Evolutionary conservation across 371 early-diverging fungal species (phyloP).

Genomic region (Mucor irregularis): DNA sequence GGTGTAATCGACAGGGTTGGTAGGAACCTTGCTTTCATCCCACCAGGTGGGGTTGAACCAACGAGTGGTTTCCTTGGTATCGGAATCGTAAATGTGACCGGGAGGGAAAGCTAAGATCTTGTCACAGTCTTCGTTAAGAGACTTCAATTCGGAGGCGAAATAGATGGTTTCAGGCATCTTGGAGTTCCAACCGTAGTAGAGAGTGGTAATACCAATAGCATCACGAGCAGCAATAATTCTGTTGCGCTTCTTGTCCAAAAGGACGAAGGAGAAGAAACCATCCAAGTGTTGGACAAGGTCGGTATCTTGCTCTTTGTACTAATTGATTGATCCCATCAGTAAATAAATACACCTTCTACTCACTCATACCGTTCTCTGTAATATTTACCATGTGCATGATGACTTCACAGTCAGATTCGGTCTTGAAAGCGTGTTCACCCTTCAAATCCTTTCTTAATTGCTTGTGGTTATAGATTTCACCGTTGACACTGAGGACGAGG

Average conservation of each 20-base stretch:
- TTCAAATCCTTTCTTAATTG: constrained; percentile 77
- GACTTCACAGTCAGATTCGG: constrained; percentile 96
- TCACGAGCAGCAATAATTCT: constrained; percentile 91
- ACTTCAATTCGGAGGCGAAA: constrained; percentile 93
- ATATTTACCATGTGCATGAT: constrained; percentile 86
- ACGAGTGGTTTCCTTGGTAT: constrained; percentile 71
- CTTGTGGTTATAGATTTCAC: constrained; percentile 98
- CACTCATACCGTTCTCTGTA: neutral
- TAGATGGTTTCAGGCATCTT: constrained; percentile 85
- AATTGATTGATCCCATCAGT: neutral
- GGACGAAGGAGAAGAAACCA: constrained; percentile 95
- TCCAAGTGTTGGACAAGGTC: constrained; percentile 83
- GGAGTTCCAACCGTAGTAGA: constrained; percentile 90
- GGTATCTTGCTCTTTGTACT: constrained; percentile 87
- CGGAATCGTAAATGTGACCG: constrained; percentile 86
- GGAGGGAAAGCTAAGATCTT: constrained; percentile 95
- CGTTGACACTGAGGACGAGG: constrained; percentile 89
- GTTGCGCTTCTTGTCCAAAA: constrained; percentile 84
- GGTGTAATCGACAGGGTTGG: constrained; percentile 60
- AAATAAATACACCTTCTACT: neutral
- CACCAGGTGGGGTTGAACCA: constrained; percentile 94
- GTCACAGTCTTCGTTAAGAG: constrained; percentile 93
- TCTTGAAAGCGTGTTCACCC: constrained; percentile 75
- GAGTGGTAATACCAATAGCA: constrained; percentile 95
- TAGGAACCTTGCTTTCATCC: constrained; percentile 60